Base-by-base conservation (phyloP, 2,329 filamentous ascomycete genomes). In the Diatrype stigma region DNA sequence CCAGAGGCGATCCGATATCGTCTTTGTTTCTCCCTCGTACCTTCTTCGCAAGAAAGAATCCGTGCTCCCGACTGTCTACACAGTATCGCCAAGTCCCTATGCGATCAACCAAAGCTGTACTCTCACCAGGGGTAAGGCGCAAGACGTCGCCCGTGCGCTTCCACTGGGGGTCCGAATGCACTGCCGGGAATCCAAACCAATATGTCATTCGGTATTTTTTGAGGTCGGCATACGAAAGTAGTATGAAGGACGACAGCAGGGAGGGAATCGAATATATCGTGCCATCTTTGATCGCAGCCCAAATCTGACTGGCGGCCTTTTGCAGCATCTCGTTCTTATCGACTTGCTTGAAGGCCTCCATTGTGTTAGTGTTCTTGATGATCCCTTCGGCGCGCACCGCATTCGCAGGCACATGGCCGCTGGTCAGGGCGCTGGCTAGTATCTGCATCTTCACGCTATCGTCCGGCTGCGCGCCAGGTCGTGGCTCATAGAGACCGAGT, bases 141-240 rank as follows among this genome's bases (percentile, higher is more conserved):
- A 75, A 71, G 45, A 81, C 73, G 8, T 74, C 74, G 2, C 75
- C 79, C 2, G 77, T 69, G 47, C 85, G 75, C 60, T 82, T 86
- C 94, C 94, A 99, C 26, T 80, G 76, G 2, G 90, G 90, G 49
- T 93, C 86, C 3, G 93, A 96, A 67, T 96, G 92, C 42, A 99
- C 78, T 16, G 93, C 91, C 1, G 94, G 94, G 64, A 96, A 99
- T 5, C 88, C 93, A 70, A 97, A 97, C 85, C 95, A 96, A 72
- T 97, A 97, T n/a, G 87, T 90, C 67, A 97, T 96, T 56, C 86
- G 90, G 73, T 97, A 97, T 66, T 95, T 96, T 70, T 99, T 99
- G 32, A 99, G 80, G 66, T 99, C 93, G 55, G 94, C 93, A 67
- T 90, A 99, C 16, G 90, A 96, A 44, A 97, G 83, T 52, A 95